These are phyloP conservation scores for Pulveroboletus ravenelii DNA, from an alignment of 768 basidiomycete species.

Conservation along the genomic window DNA sequence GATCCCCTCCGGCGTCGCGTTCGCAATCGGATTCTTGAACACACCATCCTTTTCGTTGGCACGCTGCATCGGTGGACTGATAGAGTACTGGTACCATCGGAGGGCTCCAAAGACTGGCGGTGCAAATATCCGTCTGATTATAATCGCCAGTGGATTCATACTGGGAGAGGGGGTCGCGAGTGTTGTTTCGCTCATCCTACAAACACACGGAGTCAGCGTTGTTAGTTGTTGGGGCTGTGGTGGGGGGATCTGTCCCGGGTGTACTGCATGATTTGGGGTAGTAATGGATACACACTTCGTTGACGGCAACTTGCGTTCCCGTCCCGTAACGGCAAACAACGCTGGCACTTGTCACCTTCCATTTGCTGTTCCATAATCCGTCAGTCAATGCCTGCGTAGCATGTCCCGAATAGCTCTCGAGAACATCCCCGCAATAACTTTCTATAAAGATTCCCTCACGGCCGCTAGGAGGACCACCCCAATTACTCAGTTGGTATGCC, in stretches of 20 bases:
- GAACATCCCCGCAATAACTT: slow-evolving; percentile 69
- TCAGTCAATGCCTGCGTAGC: not conserved
- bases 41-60: slow-evolving; percentile 94
- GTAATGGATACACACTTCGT: not conserved
- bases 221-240: slow-evolving; percentile 86
- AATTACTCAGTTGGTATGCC: slow-evolving; percentile 75
- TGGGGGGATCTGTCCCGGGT: slow-evolving; percentile 68
- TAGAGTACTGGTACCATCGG: slow-evolving; percentile 68
- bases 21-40: slow-evolving; percentile 94
- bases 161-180: slow-evolving; percentile 92
- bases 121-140: slow-evolving; percentile 69
- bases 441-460: slow-evolving; percentile 69
- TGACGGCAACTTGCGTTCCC: slow-evolving; percentile 2
- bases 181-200: slow-evolving; percentile 69
- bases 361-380: not conserved
- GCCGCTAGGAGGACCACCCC: slow-evolving; percentile 59
- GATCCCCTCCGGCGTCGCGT: slow-evolving; percentile 91
- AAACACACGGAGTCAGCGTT: slow-evolving; percentile 68
- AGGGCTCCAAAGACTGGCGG: slow-evolving; percentile 44
- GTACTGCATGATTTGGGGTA: slow-evolving; percentile 37
- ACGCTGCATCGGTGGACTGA: slow-evolving; percentile 79
- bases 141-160: slow-evolving; percentile 93
- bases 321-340: not conserved
- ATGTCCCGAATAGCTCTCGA: slow-evolving; percentile 74
- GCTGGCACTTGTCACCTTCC: not conserved